Evolutionary conservation across 148 eudicot species (phyloP).

Genomic region (Vaccinium macrocarpon): DNA sequence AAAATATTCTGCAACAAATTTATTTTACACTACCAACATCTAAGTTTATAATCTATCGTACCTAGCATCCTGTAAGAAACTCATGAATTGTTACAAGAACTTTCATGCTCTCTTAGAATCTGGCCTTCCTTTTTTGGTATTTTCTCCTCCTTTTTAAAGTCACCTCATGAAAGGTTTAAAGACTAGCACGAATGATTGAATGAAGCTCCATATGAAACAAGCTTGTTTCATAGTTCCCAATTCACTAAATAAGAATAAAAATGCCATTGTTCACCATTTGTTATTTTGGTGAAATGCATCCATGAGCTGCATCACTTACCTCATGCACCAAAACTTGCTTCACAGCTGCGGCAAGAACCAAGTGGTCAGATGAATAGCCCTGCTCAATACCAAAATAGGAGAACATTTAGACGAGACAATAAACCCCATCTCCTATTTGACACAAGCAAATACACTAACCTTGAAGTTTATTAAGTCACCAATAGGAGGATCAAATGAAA

Average conservation of each 20-base stretch:
- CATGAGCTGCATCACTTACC: constrained; percentile 41
- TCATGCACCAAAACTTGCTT: constrained; percentile 88
- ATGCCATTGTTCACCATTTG: too few relatives aligned
- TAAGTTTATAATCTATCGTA: neutral
- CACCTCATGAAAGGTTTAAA: neutral
- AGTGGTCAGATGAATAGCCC: constrained; percentile 62
- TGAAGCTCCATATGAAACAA: constrained; percentile 2
- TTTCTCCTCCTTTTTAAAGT: neutral
- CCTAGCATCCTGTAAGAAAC: neutral
- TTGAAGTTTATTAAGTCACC: constrained; percentile 56
- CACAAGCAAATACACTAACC: constrained; percentile 39
- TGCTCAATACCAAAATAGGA: constrained; percentile 29
- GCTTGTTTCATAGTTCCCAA: neutral
- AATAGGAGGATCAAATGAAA: constrained; percentile 83
- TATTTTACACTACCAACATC: neutral
- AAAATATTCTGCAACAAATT: neutral
- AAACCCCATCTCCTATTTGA: constrained; percentile 4
- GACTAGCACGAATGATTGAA: constrained; percentile 3
- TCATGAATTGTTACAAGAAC: neutral
- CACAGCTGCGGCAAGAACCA: constrained; percentile 68
- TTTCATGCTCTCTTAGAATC: constrained; percentile 1
- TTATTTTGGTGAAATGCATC: neutral
- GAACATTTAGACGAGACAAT: constrained; percentile 16
- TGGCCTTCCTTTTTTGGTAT: neutral
- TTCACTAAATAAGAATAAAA: neutral